Base-by-base conservation (phyloP, 2,329 filamentous ascomycete genomes). In the Botrytis cinerea region DNA sequence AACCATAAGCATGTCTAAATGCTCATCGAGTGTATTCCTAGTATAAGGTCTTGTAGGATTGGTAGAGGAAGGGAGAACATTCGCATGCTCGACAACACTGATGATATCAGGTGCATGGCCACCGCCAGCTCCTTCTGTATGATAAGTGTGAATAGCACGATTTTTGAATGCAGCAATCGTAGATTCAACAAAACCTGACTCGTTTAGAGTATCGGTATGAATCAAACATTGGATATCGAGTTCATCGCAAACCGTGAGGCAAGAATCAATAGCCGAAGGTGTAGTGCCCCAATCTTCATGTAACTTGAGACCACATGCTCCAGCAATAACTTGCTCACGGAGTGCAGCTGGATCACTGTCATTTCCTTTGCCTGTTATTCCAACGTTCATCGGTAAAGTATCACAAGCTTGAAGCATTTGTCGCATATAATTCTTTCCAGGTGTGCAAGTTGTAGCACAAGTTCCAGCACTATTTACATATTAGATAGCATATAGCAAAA, bases 1-100 rank as follows among this genome's bases (percentile, higher is more conserved):
- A 54, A 97, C 94, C 95, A 98, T 98, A 64, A 98, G 85, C 95
- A 98, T 98, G 84, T 98, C 95, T 22, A 98, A 88, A 83, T 98
- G 95, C 83, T 98, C 95, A 80, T 98, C 95, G 0, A 98, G 88
- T 0, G 95, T 98, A 84, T 98, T 98, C 77, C 87, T 86, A 2
- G 95, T 98, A 83, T 91, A 98, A 0, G 95, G 95, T 2, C 95
- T 87, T 1, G 95, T 98, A 0, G 95, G 95, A 81, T 97, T 98
- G 0, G 95, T 98, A 64, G 92, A 95, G 8, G 91, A 94, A 0
- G 95, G 95, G 0, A 98, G 88, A 2, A 98, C 94, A 80, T 98
- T 96, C 66, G 89, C 83, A 79, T 95, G 91, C 82, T 97, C 94
- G 18, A 98, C 95, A 1, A 98, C 94, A 43, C 89, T 92, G 83